These are phyloP conservation scores for Microdochium paspali DNA, from an alignment of 2,329 filamentous ascomycete species.

Conservation along the genomic window DNA sequence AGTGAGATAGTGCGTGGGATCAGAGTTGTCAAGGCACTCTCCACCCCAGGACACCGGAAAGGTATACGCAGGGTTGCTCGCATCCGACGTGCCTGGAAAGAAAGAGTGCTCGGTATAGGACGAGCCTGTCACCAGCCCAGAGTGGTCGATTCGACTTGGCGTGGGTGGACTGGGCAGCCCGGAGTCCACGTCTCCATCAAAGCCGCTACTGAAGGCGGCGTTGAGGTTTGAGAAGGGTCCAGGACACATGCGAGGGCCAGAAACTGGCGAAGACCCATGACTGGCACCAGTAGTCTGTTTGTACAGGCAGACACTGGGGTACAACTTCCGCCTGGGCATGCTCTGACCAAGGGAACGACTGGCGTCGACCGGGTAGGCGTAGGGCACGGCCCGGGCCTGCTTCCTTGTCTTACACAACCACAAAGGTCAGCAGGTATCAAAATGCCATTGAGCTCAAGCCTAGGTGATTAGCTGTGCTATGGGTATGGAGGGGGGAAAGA, in stretches of 20 bases:
- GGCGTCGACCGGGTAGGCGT: background rate
- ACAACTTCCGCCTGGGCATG: background rate
- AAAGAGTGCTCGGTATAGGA: too few relatives aligned
- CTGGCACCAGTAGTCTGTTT: background rate
- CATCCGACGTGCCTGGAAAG: too few relatives aligned
- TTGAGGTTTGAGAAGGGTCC: background rate
- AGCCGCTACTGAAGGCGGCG: background rate
- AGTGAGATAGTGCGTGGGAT: too few relatives aligned
- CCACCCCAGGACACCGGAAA: too few relatives aligned
- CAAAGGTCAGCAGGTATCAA: slow-evolving; percentile 1
- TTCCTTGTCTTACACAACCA: slow-evolving; percentile 10
- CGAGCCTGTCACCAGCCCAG: too few relatives aligned
- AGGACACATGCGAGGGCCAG: background rate
- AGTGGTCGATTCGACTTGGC: background rate
- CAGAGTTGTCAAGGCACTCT: too few relatives aligned
- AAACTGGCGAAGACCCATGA: background rate
- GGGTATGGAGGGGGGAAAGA: background rate
- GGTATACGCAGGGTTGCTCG: too few relatives aligned
- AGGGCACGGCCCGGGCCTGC: slow-evolving; percentile 6
- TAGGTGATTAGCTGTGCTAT: too few relatives aligned
- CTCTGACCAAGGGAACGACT: background rate
- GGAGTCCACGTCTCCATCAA: background rate
- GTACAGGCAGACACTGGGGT: background rate
- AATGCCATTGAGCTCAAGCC: slow-evolving; percentile 6
- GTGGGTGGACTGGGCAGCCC: background rate